These are phyloP conservation scores for Cladophialophora exuberans DNA, from an alignment of 2,329 filamentous ascomycete species.

Conservation along the genomic window DNA sequence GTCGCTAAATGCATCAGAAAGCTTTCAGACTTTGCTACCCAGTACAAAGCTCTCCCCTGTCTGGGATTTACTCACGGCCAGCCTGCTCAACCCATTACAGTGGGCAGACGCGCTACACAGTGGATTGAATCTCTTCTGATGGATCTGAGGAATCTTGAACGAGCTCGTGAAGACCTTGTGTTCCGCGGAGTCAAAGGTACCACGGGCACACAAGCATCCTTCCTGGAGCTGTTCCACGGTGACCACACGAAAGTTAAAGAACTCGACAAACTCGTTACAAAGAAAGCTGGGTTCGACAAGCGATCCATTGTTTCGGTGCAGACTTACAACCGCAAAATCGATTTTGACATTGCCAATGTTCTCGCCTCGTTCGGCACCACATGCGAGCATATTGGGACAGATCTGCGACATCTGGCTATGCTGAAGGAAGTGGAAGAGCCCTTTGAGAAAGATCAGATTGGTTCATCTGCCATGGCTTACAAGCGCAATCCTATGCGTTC, in stretches of 20 bases:
- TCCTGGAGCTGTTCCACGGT: conserved; percentile 68
- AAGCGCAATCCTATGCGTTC: conserved; percentile 63
- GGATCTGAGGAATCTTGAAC: conserved; percentile 74
- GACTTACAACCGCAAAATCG: conserved; percentile 80
- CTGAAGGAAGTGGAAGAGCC: conserved; percentile 87
- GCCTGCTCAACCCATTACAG: conserved; percentile 63
- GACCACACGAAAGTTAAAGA: conserved; percentile 64
- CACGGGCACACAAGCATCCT: conserved; percentile 78
- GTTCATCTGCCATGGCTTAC: conserved; percentile 68
- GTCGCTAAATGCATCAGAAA: conserved; percentile 78
- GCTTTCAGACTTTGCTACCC: conserved; percentile 69
- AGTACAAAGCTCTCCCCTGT: conserved; percentile 73
- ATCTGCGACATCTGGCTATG: conserved; percentile 73
- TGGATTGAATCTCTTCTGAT: conserved; percentile 78
- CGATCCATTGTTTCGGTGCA: conserved; percentile 67
- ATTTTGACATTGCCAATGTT: conserved; percentile 79
- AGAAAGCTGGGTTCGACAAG: conserved; percentile 65
- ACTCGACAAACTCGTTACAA: conserved; percentile 65
- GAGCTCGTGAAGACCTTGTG: conserved; percentile 66
- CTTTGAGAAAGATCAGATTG: conserved; percentile 79
- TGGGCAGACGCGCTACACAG: conserved; percentile 69
- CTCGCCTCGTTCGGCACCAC: conserved; percentile 78
- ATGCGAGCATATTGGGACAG: conserved; percentile 71
- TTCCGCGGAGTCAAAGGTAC: conserved; percentile 77
- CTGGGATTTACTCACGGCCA: conserved; percentile 75